Evolutionary conservation across 305 asterid species (phyloP).

Genomic region (Lippia alba): DNA sequence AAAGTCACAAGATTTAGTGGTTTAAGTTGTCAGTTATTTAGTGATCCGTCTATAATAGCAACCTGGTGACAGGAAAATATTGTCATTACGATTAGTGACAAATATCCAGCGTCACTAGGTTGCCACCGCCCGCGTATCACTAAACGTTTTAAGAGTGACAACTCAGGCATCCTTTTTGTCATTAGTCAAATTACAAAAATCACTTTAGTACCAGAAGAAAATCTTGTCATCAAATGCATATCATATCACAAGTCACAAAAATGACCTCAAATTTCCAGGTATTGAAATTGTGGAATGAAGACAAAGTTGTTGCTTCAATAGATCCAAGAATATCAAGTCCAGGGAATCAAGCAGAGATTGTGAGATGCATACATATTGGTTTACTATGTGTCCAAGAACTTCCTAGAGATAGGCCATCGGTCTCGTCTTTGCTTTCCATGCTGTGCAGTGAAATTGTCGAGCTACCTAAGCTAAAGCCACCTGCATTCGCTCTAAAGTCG

Average conservation of each 20-base stretch:
- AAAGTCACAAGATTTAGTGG: too few relatives aligned
- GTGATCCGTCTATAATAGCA: too few relatives aligned
- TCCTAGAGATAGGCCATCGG: slow-evolving; percentile 39
- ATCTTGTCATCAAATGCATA: too few relatives aligned
- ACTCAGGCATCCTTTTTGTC: too few relatives aligned
- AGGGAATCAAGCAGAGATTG: slow-evolving; percentile 23
- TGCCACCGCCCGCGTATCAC: too few relatives aligned
- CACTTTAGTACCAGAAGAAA: too few relatives aligned
- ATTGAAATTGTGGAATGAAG: neutral
- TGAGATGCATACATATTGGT: slow-evolving; percentile 31
- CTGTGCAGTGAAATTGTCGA: slow-evolving; percentile 37
- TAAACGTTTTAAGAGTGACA: too few relatives aligned
- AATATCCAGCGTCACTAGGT: too few relatives aligned
- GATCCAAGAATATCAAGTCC: slow-evolving; percentile 24
- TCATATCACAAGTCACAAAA: neutral
- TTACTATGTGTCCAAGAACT: slow-evolving; percentile 37
- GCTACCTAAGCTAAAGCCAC: slow-evolving; percentile 44
- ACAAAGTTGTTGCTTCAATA: slow-evolving; percentile 1
- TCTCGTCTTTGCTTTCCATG: slow-evolving; percentile 39
- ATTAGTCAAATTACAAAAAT: too few relatives aligned
- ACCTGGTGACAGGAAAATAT: too few relatives aligned
- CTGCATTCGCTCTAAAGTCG: slow-evolving; percentile 34
- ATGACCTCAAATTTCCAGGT: neutral
- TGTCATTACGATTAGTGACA: too few relatives aligned
- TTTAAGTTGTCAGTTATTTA: too few relatives aligned